phyloP scores from a whole-genome alignment of 139 green algal genomes.

The Astrephomene gubernaculifera region DNA sequence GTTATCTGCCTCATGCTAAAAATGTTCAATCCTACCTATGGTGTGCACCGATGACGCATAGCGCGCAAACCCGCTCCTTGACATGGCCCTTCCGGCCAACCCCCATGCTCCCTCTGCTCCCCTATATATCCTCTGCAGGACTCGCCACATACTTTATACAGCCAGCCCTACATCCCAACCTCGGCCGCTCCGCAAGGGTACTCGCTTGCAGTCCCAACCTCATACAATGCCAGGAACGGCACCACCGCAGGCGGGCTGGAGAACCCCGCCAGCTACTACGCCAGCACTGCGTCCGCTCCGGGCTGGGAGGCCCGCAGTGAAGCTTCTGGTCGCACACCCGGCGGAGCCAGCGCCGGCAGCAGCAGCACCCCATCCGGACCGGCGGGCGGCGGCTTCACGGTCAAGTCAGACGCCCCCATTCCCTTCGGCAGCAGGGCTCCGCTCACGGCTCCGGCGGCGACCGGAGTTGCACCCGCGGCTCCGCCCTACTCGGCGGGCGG shows the following conservation, averaged over 20 bases:
- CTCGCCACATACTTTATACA: background rate
- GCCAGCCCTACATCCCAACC: background rate
- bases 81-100: no score
- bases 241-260: background rate
- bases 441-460: background rate
- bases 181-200: background rate
- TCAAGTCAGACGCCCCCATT: slow-evolving; percentile 13
- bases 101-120: no score
- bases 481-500: no score
- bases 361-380: no score
- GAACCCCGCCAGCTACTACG: background rate
- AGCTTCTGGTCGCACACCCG: background rate
- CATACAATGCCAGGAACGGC: background rate
- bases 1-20: no score
- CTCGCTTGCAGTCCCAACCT: background rate
- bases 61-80: no score
- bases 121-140: no score
- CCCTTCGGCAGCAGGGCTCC: slow-evolving; percentile 8
- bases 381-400: slow-evolving; percentile 11
- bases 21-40: no score
- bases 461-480: no score
- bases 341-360: background rate
- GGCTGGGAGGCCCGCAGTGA: background rate
- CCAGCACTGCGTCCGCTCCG: background rate
- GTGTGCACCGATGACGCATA: no score